phyloP scores from a whole-genome alignment of 495 filamentous ascomycete species.

The Trypethelium eluteriae region DNA sequence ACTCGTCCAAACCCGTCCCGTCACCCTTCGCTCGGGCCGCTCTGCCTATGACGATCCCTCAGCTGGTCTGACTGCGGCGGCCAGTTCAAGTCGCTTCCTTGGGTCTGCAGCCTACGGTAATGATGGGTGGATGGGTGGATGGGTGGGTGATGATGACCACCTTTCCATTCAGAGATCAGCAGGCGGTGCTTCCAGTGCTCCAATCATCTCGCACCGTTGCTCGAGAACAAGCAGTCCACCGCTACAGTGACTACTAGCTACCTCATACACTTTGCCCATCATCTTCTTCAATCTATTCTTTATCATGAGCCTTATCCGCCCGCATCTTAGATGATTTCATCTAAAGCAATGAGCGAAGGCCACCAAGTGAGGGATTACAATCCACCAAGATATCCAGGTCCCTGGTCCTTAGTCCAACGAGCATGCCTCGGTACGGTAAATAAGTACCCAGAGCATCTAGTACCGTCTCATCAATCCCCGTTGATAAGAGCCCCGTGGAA shows the following conservation, averaged over 20 bases:
- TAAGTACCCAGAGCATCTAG: background rate
- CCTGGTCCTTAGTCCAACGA: background rate
- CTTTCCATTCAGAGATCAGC: slow-evolving; percentile 4
- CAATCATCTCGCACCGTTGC: background rate
- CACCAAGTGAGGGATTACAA: background rate
- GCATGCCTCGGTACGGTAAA: background rate
- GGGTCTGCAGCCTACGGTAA: too few relatives aligned
- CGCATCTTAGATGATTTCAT: background rate
- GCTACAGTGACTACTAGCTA: background rate
- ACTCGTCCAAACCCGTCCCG: too few relatives aligned
- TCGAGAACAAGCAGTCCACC: background rate
- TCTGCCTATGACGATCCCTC: background rate
- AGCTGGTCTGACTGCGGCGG: background rate
- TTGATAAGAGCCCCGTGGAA: background rate
- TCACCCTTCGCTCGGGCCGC: background rate
- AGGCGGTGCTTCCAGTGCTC: background rate
- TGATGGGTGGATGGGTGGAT: too few relatives aligned
- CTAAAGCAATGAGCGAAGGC: background rate
- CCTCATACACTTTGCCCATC: background rate
- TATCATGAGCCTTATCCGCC: too few relatives aligned
- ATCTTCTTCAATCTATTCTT: background rate
- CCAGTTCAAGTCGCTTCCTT: too few relatives aligned
- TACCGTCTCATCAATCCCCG: background rate
- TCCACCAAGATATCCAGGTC: background rate
- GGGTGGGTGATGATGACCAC: background rate